phyloP scores from a whole-genome alignment of 371 early-diverging fungal genomes.

The Globomyces sp. region DNA sequence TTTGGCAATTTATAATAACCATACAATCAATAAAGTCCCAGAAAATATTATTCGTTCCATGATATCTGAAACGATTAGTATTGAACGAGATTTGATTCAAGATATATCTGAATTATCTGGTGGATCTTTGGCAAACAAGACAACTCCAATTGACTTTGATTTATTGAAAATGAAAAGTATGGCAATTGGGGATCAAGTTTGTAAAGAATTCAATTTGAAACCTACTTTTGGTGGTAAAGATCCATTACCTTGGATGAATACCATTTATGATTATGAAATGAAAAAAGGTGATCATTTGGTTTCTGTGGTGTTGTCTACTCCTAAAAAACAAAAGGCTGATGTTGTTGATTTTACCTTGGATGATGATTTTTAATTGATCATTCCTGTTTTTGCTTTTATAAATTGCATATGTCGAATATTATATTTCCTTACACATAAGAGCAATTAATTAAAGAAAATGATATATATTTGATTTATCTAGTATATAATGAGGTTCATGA shows the following conservation, averaged over 20 bases:
- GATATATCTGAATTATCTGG: conserved; percentile 31
- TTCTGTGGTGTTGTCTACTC: neutral
- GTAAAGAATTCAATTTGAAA: conserved; percentile 31
- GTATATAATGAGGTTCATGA: too few species aligned
- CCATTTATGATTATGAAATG: neutral
- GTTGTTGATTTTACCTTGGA: neutral
- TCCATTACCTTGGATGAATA: conserved; percentile 11
- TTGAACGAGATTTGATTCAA: conserved; percentile 26
- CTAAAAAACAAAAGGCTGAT: neutral
- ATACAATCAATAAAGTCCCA: conserved; percentile 24
- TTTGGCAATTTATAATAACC: conserved; percentile 21
- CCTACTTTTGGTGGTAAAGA: neutral
- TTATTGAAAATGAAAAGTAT: conserved; percentile 7
- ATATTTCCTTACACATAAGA: too few species aligned
- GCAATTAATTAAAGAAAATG: too few species aligned
- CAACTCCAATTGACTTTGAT: neutral
- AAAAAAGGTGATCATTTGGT: neutral
- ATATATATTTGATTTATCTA: too few species aligned
- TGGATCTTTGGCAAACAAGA: conserved; percentile 11
- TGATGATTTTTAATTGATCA: neutral
- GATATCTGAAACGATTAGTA: conserved; percentile 27
- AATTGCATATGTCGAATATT: too few species aligned
- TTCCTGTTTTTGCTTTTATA: too few species aligned
- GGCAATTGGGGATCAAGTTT: conserved; percentile 2
- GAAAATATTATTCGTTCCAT: conserved; percentile 19